These are phyloP conservation scores for Trypanosoma rangeli DNA, from an alignment of 208 protist genomes.

Conservation along the genomic window DNA sequence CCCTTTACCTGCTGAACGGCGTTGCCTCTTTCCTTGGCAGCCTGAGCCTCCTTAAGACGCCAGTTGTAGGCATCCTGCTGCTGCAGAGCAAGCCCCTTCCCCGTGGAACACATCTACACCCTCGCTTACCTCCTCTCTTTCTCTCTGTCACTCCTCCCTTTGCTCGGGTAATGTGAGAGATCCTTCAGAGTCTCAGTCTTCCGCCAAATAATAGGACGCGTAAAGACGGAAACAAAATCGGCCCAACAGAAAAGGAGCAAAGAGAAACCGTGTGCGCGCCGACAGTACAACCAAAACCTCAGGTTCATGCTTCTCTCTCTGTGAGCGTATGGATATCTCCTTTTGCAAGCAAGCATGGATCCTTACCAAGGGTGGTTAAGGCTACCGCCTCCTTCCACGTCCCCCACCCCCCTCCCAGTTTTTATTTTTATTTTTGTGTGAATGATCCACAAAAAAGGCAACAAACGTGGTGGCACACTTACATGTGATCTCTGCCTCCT, in stretches of 20 bases:
- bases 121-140: neutral
- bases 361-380: too few species aligned
- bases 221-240: conserved; percentile 2
- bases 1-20: conserved; percentile 1
- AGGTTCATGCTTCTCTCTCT: neutral
- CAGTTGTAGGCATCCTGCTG: conserved; percentile 13
- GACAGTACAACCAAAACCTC: neutral
- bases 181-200: neutral
- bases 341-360: neutral
- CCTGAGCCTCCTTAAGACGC: conserved; percentile 30
- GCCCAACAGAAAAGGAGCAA: neutral
- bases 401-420: too few species aligned
- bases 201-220: neutral
- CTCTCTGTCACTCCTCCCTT: neutral
- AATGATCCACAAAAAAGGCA: neutral
- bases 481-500: neutral
- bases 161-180: neutral
- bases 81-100: neutral
- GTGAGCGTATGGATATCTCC: neutral
- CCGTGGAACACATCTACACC: neutral
- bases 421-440: too few species aligned
- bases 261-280: neutral
- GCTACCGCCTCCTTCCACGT: too few species aligned
- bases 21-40: conserved; percentile 60
- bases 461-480: neutral